Evolutionary conservation across 306 rosid genomes (phyloP), one percentile per base, ranked within the genome.

Genomic region (Begonia peltatifolia): DNA sequence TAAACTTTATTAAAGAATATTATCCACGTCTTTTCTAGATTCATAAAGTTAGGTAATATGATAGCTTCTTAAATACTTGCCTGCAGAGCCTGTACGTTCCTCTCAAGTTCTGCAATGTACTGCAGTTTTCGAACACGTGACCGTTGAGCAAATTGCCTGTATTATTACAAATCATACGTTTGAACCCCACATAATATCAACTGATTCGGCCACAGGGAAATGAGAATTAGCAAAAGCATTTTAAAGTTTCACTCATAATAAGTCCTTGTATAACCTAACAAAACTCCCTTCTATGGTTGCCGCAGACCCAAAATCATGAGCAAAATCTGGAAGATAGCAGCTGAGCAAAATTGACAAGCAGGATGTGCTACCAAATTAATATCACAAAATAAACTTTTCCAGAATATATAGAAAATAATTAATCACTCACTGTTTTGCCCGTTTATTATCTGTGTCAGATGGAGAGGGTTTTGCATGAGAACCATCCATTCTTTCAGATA

Each of bases 101-200:
- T 92, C 74, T 92, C 99, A 68, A 92, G 81, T 79, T 92, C 99
- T 56, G 99, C 94, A 55, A 92, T 92, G 77, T 86, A 92, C 65
- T 92, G 99, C 73, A 86, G 94, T 67, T 92, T 92, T 46, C 99
- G 88, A 50, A 86, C 99, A 62, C 99, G 80, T 42, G 99, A 92
- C 9, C 99, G 94, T 70, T 92, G 99, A 60, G 99, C 99, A 68
- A 86, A 86, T 79, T 92, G 96, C 84, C 99, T 92, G 81, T 68
- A 83, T 30, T 5, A 30, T 30, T 30, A 30, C 38, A 6, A 30
- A 30, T 30, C 38, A 30, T 30, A 30, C 1, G 9, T 20, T 20
- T 30, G 38, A 30, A 7, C 0, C 9, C 38, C 38, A 6, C 6
- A 30, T 30, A 30, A 30, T 30, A 30, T 30, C 38, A 30, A 30